Evolutionary conservation across 169 alveolate species (phyloP).

Genomic region (Plasmodium gonderi): DNA sequence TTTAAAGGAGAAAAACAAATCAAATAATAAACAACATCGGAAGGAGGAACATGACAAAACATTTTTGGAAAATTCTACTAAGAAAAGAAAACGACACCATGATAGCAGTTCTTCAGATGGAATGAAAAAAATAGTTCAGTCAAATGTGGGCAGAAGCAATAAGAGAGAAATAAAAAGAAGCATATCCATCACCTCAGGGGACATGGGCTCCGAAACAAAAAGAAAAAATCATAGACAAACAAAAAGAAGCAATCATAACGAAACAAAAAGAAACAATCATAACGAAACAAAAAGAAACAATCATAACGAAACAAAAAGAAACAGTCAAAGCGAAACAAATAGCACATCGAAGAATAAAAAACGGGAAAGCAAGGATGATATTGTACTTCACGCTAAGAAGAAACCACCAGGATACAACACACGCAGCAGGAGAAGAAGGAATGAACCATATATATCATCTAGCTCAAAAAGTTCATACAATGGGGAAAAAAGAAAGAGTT

Average conservation of each 20-base stretch:
- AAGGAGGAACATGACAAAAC: not conserved
- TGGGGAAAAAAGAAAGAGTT: not conserved
- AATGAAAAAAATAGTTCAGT: not conserved
- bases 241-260: too few relatives aligned
- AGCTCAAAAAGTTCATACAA: not conserved
- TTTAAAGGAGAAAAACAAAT: not conserved
- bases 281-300: not conserved
- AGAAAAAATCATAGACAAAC: not conserved
- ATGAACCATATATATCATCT: not conserved
- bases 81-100: not conserved
- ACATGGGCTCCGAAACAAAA: not conserved
- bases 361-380: not conserved
- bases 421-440: slow-evolving; percentile 2
- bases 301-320: not conserved
- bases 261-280: not conserved
- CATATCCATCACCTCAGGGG: not conserved
- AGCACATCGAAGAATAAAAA: not conserved
- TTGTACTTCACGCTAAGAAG: not conserved
- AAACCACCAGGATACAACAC: not conserved
- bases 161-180: slow-evolving; percentile 2
- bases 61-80: not conserved
- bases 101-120: not conserved
- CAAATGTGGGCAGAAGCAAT: not conserved
- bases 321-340: not conserved
- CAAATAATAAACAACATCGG: not conserved